Percentiles rank a stretch among this genome's conserved stretches.
Conservation (phyloP, 208 protist genomes). For the Trypanosoma cruzi region DNA sequence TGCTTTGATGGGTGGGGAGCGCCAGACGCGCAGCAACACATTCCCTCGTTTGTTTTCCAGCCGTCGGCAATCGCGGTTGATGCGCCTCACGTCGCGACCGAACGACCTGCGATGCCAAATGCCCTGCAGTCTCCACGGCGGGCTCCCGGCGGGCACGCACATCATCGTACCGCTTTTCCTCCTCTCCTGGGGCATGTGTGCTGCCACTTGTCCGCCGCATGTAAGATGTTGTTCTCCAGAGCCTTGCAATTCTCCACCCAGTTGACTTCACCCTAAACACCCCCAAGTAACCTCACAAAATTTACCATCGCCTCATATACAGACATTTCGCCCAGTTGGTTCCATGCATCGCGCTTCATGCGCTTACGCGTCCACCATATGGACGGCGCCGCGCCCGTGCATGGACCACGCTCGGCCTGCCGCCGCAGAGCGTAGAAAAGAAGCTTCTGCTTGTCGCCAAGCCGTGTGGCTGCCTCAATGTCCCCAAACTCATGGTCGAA, state of each 20-base stretch:
- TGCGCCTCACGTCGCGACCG: slow-evolving; percentile 29
- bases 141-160: slow-evolving; percentile 35
- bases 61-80: not conserved
- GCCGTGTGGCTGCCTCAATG: slow-evolving; percentile 39
- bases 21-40: not conserved
- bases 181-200: not conserved
- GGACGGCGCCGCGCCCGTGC: slow-evolving; percentile 52
- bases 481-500: slow-evolving; percentile 67
- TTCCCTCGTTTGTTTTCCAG: not conserved
- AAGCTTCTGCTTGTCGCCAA: slow-evolving; percentile 63
- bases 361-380: slow-evolving; percentile 66
- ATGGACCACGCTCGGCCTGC: slow-evolving; percentile 72
- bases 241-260: slow-evolving; percentile 15
- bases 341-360: slow-evolving; percentile 79
- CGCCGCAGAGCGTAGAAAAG: slow-evolving; percentile 78
- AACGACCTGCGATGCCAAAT: slow-evolving; percentile 59
- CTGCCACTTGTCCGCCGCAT: not conserved
- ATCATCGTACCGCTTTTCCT: slow-evolving; percentile 52
- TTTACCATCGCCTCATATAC: slow-evolving; percentile 87
- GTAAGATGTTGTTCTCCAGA: not conserved
- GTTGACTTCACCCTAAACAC: slow-evolving; percentile 25
- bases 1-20: not conserved
- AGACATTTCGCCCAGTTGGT: slow-evolving; percentile 58
- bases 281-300: slow-evolving; percentile 65
- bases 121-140: slow-evolving; percentile 47